Evolutionary conservation across 2,329 filamentous ascomycete species (phyloP), one percentile per base, ranked within the genome.

Genomic region (Apiospora saccharicola): DNA sequence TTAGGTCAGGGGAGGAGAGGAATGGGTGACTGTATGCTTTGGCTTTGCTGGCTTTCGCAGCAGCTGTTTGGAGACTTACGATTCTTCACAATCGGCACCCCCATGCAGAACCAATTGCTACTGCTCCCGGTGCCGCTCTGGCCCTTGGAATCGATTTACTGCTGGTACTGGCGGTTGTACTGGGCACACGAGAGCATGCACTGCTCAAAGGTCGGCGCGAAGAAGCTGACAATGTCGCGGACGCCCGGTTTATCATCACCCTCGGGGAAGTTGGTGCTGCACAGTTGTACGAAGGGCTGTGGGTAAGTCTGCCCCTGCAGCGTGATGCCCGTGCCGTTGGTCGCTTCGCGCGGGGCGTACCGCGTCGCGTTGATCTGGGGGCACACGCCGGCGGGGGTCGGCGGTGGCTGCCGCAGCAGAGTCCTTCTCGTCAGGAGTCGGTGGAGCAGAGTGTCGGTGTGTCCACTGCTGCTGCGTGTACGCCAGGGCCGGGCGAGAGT

Each of bases 161-260:
- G 44, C 44, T 51, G 22, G 49, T 24, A 10, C 49, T 51, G 49
- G 7, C n/a, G 10, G n/a, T 51, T 51, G n/a, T 51, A 51, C 10
- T 51, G n/a, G 3, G 49, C 49, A n/a, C 49, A 51, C 49, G 22
- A 51, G 3, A 3, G 12, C 49, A 51, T 51, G n/a, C 49, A 51
- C 49, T 51, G 22, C 1, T 51, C 49, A 12, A 51, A 51, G 7
- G 10, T 51, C 8, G n/a, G n/a, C 7, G n/a, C 2, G 12, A 24
- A 51, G 8, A 51, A 51, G n/a, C 10, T n/a, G 49, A 51, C 7
- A n/a, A 51, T 8, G 68, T 79, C 75, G 26, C 30, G 26, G 13
- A 57, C 14, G 5, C 51, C 51, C 14, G 14, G 24, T 14, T 57
- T 57, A 1, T 26, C 51, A 5, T 14, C 8, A 4, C 51, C 51